Conservation (phyloP, 106 monocot species). For the Gastrodia elata region DNA sequence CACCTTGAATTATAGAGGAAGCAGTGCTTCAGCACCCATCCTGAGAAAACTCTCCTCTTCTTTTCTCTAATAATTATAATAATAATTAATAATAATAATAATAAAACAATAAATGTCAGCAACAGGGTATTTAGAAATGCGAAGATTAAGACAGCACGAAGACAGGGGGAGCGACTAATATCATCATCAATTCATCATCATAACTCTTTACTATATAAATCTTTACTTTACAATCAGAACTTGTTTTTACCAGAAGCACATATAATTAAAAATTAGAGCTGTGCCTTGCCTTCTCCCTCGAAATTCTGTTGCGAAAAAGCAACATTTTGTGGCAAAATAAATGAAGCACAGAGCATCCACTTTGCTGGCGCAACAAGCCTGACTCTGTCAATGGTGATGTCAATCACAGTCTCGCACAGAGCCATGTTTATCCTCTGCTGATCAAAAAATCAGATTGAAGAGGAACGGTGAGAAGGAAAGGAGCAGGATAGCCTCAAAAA, state of each 20-base stretch:
- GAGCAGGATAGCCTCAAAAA: background rate
- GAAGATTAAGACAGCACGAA: constrained; percentile 3
- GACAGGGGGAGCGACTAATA: background rate
- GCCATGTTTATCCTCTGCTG: constrained; percentile 72
- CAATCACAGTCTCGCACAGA: constrained; percentile 34
- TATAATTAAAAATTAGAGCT: background rate
- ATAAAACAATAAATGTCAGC: background rate
- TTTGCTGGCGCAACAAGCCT: constrained; percentile 96
- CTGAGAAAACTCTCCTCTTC: background rate
- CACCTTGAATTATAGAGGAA: background rate
- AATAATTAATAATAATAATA: background rate
- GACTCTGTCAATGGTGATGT: constrained; percentile 66
- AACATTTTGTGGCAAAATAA: constrained; percentile 47
- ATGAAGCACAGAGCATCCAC: constrained; percentile 98
- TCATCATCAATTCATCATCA: background rate
- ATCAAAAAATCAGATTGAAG: background rate
- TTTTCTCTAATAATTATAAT: background rate
- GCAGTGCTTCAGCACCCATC: background rate
- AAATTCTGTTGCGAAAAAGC: constrained; percentile 29
- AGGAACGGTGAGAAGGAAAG: background rate
- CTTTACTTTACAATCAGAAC: background rate
- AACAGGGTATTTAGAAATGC: background rate
- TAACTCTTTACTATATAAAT: background rate
- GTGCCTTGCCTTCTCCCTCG: background rate
- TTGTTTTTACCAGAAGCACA: background rate